phyloP scores from a whole-genome alignment of 257 asterid genomes.

The Penstemon newberryi region DNA sequence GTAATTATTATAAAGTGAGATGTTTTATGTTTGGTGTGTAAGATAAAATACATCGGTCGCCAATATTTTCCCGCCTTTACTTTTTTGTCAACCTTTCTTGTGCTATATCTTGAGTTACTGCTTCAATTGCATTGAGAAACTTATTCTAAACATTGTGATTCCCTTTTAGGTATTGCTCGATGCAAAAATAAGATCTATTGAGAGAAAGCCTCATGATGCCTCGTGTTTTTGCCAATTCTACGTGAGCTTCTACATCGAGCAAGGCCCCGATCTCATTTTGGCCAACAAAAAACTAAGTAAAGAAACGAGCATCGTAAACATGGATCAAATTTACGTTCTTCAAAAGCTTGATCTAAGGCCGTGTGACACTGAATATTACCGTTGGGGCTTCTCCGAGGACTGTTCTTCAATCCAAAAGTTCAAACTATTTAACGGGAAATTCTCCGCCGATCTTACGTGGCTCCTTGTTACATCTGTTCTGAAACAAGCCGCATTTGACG shows the following conservation, averaged over 20 bases:
- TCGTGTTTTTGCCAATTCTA: conserved; percentile 66
- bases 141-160: neutral
- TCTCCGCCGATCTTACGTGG: conserved; percentile 78
- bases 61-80: neutral
- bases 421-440: conserved; percentile 53
- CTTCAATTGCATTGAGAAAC: neutral
- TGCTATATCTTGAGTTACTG: neutral
- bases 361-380: conserved; percentile 54
- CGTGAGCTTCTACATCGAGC: conserved; percentile 64
- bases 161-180: conserved; percentile 68
- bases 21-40: too few relatives aligned
- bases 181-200: conserved; percentile 77
- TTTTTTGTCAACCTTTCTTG: neutral
- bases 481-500: conserved; percentile 57
- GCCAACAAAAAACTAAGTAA: conserved; percentile 51
- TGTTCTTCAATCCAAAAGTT: conserved; percentile 56
- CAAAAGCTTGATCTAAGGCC: conserved; percentile 73
- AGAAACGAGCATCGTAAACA: conserved; percentile 44
- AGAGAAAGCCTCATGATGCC: conserved; percentile 70
- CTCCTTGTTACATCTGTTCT: conserved; percentile 60
- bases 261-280: conserved; percentile 56
- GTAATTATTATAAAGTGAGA: neutral
- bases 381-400: conserved; percentile 85
- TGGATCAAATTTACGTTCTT: conserved; percentile 59
- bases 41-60: too few relatives aligned